A percentile compares a stretch with the other conserved stretches of the same genome.
Conservation (phyloP, 176 grass and related monocot genomes). For the Hordeum marinum region DNA sequence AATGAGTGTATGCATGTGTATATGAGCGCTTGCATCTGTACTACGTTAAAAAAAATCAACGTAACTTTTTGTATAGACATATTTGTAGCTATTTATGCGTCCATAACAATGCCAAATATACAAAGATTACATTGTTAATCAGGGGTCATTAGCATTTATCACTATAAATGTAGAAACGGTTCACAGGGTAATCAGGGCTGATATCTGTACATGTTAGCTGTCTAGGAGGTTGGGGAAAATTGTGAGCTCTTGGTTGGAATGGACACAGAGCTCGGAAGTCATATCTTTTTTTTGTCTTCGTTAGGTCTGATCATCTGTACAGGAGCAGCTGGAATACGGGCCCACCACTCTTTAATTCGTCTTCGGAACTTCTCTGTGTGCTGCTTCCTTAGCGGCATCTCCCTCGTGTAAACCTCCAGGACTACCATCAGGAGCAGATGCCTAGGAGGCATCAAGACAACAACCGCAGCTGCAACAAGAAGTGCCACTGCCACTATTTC, state of each 20-base stretch:
- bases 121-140: conserved; percentile 1
- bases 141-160: background rate
- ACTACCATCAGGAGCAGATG: conserved; percentile 43
- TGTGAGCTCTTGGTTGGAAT: background rate
- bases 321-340: conserved; percentile 76
- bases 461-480: conserved; percentile 36
- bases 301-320: conserved; percentile 61
- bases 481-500: conserved; percentile 47
- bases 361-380: conserved; percentile 56
- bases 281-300: conserved; percentile 61
- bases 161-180: background rate
- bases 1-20: too few relatives aligned
- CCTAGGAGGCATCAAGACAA: conserved; percentile 44
- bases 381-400: conserved; percentile 79
- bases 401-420: conserved; percentile 69
- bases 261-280: conserved; percentile 4
- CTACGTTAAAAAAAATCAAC: background rate
- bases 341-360: conserved; percentile 76
- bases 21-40: too few relatives aligned
- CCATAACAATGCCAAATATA: background rate
- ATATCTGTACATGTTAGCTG: conserved; percentile 27
- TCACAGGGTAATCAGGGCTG: background rate
- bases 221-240: background rate
- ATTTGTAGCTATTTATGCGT: background rate
- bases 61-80: background rate